Base-by-base conservation (phyloP, 176 grass and related monocot species). In the Eleusine indica region DNA sequence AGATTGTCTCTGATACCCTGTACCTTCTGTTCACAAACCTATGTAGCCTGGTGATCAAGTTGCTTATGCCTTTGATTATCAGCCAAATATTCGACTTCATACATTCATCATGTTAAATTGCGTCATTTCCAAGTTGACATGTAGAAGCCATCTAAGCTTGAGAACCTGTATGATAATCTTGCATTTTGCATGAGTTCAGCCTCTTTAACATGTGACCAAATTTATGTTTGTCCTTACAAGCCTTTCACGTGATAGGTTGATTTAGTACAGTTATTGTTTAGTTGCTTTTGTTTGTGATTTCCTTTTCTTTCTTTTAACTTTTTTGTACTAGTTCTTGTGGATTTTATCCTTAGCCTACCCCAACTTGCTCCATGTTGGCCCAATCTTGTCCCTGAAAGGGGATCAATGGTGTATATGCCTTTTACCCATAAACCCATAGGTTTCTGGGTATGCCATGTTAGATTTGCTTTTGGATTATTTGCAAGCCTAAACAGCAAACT, bases 391-490 rank as follows among this genome's bases (percentile, higher is more conserved):
- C 4, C 57, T 3, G 6, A 58, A 58, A 58, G 19, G n/a, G 56
- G 5, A n/a, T 56, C 54, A 21, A 53, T 53, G 51, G 51, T 53
- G 15, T 53, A 4, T 60, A 60, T 10, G 2, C 28, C 1, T 48
- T 61, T 85, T 38, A 11, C 17, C 22, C 28, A 2, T 30, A 25
- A 35, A 37, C 19, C 2, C 18, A 21, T 35, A 17, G 1, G 4
- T 30, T 42, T 76, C 0, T 57, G 25, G 6, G 16, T 9, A 43
- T 75, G 12, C 12, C 3, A 1, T 53, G 58, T 6, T 32, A 19
- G n/a, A 11, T 67, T 52, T 66, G 37, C 65, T 72, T 75, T 70
- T 75, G 0, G 68, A 47, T 73, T 54, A 38, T 60, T 64, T 29
- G 15, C 21, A 41, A 53, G 44, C 43, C 4, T 58, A 5, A 7